phyloP scores from a whole-genome alignment of 202 grass and related monocot species.

The Zizania palustris region DNA sequence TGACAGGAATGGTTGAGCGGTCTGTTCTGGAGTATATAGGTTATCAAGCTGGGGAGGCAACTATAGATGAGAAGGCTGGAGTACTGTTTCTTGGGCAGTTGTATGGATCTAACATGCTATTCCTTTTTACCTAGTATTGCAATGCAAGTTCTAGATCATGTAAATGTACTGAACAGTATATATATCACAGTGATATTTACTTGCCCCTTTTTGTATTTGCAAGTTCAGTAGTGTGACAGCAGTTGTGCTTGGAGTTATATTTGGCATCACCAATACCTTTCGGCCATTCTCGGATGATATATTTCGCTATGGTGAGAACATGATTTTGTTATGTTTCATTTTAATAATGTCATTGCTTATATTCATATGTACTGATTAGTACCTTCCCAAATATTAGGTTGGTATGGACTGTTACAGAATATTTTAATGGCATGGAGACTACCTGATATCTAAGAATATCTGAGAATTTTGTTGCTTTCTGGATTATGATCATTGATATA shows the following conservation, averaged over 20 bases:
- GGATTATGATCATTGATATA: constrained; percentile 12
- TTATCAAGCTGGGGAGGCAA: constrained; percentile 56
- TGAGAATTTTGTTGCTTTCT: constrained; percentile 15
- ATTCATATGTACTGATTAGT: background rate
- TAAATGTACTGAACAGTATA: constrained; percentile 6
- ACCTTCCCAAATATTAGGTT: constrained; percentile 12
- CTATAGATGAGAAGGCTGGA: constrained; percentile 82
- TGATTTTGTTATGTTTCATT: constrained; percentile 30
- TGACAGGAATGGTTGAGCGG: constrained; percentile 75
- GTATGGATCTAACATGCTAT: constrained; percentile 49
- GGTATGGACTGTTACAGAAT: background rate
- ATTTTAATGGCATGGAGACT: background rate
- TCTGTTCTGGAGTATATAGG: constrained; percentile 68
- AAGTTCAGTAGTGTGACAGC: constrained; percentile 64
- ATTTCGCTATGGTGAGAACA: constrained; percentile 74
- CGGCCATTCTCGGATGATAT: constrained; percentile 81
- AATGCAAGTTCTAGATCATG: background rate
- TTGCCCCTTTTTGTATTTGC: constrained; percentile 34
- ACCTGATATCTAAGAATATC: constrained; percentile 16
- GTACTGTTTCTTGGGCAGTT: constrained; percentile 77
- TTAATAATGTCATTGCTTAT: constrained; percentile 33
- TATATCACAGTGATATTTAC: constrained; percentile 15
- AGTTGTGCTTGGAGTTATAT: constrained; percentile 77
- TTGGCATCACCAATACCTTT: constrained; percentile 87
- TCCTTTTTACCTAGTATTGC: background rate